Evolutionary conservation across 2,329 filamentous ascomycete species (phyloP), one percentile per base, ranked within the genome.

Genomic region (Verticillium dahliae): DNA sequence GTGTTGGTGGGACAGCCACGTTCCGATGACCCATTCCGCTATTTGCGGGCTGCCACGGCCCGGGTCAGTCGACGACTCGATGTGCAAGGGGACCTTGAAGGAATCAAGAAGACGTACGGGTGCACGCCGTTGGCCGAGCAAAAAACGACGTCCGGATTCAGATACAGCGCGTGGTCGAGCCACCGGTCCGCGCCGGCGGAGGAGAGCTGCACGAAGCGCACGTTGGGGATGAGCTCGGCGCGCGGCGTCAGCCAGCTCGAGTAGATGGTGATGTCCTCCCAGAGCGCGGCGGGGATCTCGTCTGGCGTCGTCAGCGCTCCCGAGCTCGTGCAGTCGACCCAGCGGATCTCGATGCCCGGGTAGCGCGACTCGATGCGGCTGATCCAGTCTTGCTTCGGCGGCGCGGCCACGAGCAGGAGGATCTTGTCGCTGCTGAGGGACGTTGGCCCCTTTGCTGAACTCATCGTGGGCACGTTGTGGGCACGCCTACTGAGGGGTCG

Each of bases 21-120:
- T 84, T 27, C 74, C 70, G 31, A 85, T 78, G 6, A 85, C 75
- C 83, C 83, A 85, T 69, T 85, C 83, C 0, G 82, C 72, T 63
- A 85, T 85, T 66, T 85, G 82, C 2, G 82, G 82, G 1, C 82
- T 84, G 56, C 6, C 2, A 1, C 13, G 1, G 27, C 27, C 18
- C 0, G 39, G 5, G 15, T n/a, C 39, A 18, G 27, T 31, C 27
- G 27, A 31, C 27, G 27, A 31, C 27, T 31, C 1, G 15, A 57
- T 10, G 37, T 57, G 6, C 6, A 22, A 22, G n/a, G 2, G 56
- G 5, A 14, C 1, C 31, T 6, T 31, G 18, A 2, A 41, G 33
- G 6, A 7, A 10, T 50, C 10, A 5, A 41, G 10, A 31, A 22
- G 27, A 72, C 76, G 62, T 61, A 79, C 78, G 77, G 69, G 63